These are phyloP conservation scores for Oidiodendron maius DNA, from an alignment of 495 filamentous ascomycete species.

Conservation along the genomic window DNA sequence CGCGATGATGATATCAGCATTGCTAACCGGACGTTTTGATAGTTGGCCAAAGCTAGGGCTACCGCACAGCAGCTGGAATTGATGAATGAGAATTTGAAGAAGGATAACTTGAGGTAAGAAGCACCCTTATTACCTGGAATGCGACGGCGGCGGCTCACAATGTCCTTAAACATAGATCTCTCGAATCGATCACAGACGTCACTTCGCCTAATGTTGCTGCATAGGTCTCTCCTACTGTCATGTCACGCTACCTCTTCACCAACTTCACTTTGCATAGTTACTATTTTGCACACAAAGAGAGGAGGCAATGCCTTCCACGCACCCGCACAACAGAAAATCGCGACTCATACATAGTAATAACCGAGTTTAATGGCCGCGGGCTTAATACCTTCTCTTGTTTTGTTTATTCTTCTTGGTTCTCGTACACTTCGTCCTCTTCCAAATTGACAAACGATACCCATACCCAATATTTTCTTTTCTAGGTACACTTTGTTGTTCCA, in stretches of 20 bases:
- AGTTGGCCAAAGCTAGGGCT: slow-evolving; percentile 44
- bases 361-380: slow-evolving; percentile 3
- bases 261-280: background rate
- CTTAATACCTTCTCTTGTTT: background rate
- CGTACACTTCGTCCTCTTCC: background rate
- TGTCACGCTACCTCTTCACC: background rate
- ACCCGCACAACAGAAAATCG: background rate
- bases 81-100: slow-evolving; percentile 41
- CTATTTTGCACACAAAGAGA: no score
- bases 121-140: background rate
- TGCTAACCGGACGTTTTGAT: slow-evolving; percentile 13
- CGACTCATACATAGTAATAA: background rate
- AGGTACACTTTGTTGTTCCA: background rate
- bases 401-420: background rate
- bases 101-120: slow-evolving; percentile 32
- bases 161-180: slow-evolving; percentile 8
- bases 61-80: slow-evolving; percentile 37
- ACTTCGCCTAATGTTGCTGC: slow-evolving; percentile 9
- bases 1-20: background rate
- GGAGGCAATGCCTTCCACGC: no score
- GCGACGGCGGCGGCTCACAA: background rate
- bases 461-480: slow-evolving; percentile 5
- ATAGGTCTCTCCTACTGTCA: slow-evolving; percentile 2
- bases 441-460: slow-evolving; percentile 11
- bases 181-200: slow-evolving; percentile 17